phyloP scores from a whole-genome alignment of 2,329 filamentous ascomycete species.

The Cercospora citrullina region DNA sequence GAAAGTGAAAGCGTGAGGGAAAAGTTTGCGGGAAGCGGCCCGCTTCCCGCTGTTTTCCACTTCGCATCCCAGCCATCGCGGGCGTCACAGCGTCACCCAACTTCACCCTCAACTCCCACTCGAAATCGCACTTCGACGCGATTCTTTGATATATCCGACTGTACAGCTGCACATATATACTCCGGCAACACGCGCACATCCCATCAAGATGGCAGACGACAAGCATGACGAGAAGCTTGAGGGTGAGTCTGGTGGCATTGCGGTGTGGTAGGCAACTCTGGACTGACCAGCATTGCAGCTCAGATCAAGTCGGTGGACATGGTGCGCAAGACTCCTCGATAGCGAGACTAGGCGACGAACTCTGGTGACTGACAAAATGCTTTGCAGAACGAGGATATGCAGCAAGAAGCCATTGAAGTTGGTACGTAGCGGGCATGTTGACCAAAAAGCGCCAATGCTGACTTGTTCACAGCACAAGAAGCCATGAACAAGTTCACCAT shows the following conservation, averaged over 20 bases:
- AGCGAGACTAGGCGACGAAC: neutral
- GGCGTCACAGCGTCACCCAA: conserved; percentile 1
- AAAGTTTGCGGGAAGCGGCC: neutral
- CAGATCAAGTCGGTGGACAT: conserved; percentile 99
- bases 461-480: conserved; percentile 58
- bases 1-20: neutral
- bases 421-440: conserved; percentile 60
- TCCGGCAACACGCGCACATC: neutral
- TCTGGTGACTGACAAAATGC: neutral
- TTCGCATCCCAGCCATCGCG: conserved; percentile 4
- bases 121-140: neutral
- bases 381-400: conserved; percentile 89
- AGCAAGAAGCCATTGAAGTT: conserved; percentile 90
- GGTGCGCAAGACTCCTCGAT: conserved; percentile 58
- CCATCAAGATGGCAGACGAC: conserved; percentile 33
- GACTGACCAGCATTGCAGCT: conserved; percentile 55
- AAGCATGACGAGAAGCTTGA: conserved; percentile 62
- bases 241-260: conserved; percentile 53
- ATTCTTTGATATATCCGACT: neutral
- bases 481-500: conserved; percentile 71
- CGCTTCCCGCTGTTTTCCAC: conserved; percentile 3
- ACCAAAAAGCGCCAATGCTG: conserved; percentile 13
- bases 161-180: neutral
- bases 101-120: neutral
- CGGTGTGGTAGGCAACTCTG: conserved; percentile 9